Conservation (phyloP, 306 rosid species). For the Ceratonia siliqua region DNA sequence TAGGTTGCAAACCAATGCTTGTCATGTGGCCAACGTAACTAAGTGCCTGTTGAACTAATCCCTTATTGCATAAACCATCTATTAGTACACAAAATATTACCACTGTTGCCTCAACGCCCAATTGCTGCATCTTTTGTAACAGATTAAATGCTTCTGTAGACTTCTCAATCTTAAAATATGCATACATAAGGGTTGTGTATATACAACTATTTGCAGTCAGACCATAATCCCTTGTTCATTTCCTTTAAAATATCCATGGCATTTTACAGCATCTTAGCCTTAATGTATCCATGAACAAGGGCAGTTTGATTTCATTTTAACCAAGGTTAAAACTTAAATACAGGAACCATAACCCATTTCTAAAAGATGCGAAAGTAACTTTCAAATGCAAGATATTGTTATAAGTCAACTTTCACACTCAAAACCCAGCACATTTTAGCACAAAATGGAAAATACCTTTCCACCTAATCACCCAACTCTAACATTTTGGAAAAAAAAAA, state of each 20-base stretch:
- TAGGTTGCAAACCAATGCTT: constrained; percentile 56
- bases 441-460: too few relatives aligned
- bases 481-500: too few relatives aligned
- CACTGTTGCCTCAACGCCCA: constrained; percentile 55
- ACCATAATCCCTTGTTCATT: constrained; percentile 62
- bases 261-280: constrained; percentile 58
- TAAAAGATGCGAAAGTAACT: too few relatives aligned
- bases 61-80: constrained; percentile 83
- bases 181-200: constrained; percentile 73
- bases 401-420: too few relatives aligned
- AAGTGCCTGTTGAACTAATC: constrained; percentile 66
- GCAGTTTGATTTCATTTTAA: too few relatives aligned
- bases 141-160: constrained; percentile 56
- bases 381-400: too few relatives aligned
- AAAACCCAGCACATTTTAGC: too few relatives aligned
- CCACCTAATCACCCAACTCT: too few relatives aligned
- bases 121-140: constrained; percentile 66
- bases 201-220: constrained; percentile 61
- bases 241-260: constrained; percentile 59
- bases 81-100: constrained; percentile 79
- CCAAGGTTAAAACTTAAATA: too few relatives aligned
- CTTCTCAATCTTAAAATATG: constrained; percentile 75
- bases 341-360: too few relatives aligned
- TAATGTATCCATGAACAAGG: constrained; percentile 80
- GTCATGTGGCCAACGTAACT: constrained; percentile 59